Evolutionary conservation across 306 rosid species (phyloP), one percentile per base, ranked within the genome.

Genomic region (Abrus pulchellus): DNA sequence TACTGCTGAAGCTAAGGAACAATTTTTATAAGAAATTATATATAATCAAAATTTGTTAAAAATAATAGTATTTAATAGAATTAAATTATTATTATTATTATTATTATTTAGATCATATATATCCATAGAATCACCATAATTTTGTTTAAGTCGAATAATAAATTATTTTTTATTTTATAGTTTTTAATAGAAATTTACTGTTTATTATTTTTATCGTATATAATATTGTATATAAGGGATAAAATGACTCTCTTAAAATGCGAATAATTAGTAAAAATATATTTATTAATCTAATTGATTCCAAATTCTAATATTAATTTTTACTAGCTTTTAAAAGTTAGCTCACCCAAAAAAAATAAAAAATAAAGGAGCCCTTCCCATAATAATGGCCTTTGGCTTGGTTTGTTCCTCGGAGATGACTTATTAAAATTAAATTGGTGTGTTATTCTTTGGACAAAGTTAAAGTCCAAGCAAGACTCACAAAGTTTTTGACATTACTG

Each of bases 391-490:
- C 13, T 41, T 55, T 20, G 36, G 2, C 6, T 43, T 3, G 29
- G 27, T 20, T 20, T 20, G 20, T 20, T 20, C 20, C 0, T 57
- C 30, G 32, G 50, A 27, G 13, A 59, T 43, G 40, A 56, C 5
- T 12, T 13, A 6, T 4, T 73, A 53, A 27, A 38, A 38, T 27
- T 43, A 41, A 61, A 27, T 30, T 28, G 13, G 43, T 38, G 43
- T 38, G 2, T 54, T 55, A 13, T 34, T 57, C 20, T 43, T 75
- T 75, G 61, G 71, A 75, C 59, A 74, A 59, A 74, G 57, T 57
- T 61, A 20, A 20, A 20, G 20, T 20, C 20, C 20, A 20, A 20
- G 20, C 71, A 75, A 30, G 3, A 13, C n/a, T 44, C 32, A 64
- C 72, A 36, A 32, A 45, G 34, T 33, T 57, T 33, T 9, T 36